Percentiles rank a stretch among this genome's conserved stretches.
These are phyloP conservation scores for Diaporthe ampelina DNA, from an alignment of 2,329 filamentous ascomycete species.

Conservation along the genomic window DNA sequence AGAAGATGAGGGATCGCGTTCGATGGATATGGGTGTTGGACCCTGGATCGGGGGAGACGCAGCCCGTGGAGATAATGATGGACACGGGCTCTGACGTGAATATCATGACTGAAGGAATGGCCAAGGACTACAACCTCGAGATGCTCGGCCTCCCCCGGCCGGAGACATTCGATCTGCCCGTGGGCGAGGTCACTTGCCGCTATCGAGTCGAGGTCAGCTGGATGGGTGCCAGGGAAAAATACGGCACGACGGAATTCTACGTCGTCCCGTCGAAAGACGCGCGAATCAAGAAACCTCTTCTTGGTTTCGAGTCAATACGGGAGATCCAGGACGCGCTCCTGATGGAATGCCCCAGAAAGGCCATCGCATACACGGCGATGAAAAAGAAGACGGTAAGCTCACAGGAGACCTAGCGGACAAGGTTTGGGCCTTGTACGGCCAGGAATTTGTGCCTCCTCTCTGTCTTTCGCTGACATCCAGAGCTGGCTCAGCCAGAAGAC, in stretches of 20 bases:
- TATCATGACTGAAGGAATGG: constrained; percentile 19
- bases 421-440: background rate
- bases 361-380: background rate
- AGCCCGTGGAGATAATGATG: constrained; percentile 14
- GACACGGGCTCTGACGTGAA: constrained; percentile 17
- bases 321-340: background rate
- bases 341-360: background rate
- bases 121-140: background rate
- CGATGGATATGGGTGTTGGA: constrained; percentile 22
- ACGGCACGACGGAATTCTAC: background rate
- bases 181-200: constrained; percentile 8
- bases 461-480: background rate
- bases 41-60: background rate
- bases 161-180: background rate
- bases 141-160: background rate
- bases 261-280: constrained; percentile 9
- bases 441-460: background rate
- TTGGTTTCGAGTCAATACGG: background rate
- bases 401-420: background rate
- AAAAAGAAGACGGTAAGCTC: constrained; percentile 9
- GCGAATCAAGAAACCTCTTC: background rate
- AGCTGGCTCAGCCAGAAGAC: background rate
- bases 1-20: background rate
- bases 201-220: constrained; percentile 11
- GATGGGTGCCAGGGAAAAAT: background rate